Evolutionary conservation across 345 rosid genomes (phyloP), one percentile per base, ranked within the genome.

Genomic region (Bruguiera gymnorhiza): DNA sequence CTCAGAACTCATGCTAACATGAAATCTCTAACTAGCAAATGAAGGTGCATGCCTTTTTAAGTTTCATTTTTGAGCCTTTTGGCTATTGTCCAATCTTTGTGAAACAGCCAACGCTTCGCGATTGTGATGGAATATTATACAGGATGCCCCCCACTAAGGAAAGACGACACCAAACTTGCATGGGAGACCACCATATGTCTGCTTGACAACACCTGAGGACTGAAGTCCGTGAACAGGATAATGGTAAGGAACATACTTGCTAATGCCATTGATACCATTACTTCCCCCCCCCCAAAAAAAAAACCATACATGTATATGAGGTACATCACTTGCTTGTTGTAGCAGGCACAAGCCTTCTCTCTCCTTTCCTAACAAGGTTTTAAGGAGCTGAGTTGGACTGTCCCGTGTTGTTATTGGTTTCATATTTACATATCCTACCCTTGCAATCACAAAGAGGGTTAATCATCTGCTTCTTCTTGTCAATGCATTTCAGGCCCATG

Each of bases 21-120:
- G 57, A 43, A 24, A 30, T 20, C 31, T 26, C 46, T 20, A 16
- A 59, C 60, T 30, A 50, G 36, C 19, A 32, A 27, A 46, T 37
- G 24, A 58, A 69, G 50, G 60, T 61, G 24, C 19, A 34, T 34
- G 37, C 36, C 16, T 43, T 37, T 36, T 63, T 7, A 5, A 29
- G 23, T 58, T 31, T 63, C 31, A 50, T 20, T 21, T 32, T 32
- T 54, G 11, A 4, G 37, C 8, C 19, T 30, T 19, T 63, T 71
- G 16, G 29, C 29, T 37, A 6, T 54, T 55, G 55, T 54, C 68
- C 54, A 5, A 10, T 71, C 39, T 63, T 71, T 63, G 55, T 71
- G 26, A 6, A 32, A 34, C 67, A 62, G 73, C 34, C 60, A 52
- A 31, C 37, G 52, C 60, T 52, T 62, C 19, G 53, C 34, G 27